Conservation (phyloP, 768 basidiomycete species). For the Hericium alpestre region DNA sequence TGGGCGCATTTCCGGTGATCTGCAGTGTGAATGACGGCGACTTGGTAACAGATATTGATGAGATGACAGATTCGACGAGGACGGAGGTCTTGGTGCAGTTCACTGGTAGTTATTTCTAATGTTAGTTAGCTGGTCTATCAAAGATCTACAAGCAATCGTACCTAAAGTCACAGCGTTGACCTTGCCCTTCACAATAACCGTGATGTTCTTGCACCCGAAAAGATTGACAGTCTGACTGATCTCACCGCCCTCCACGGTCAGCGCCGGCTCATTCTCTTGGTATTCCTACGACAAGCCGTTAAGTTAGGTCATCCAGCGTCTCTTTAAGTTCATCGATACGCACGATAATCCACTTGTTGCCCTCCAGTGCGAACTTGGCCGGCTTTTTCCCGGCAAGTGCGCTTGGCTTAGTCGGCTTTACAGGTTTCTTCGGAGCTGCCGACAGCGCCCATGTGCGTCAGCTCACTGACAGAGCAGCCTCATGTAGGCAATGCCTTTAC, state of each 20-base stretch:
- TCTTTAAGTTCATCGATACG: conserved; percentile 16
- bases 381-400: conserved; percentile 85
- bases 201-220: conserved; percentile 81
- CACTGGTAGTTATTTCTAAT: conserved; percentile 33
- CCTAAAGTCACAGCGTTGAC: conserved; percentile 88
- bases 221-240: conserved; percentile 80
- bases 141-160: conserved; percentile 23
- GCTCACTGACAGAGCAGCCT: neutral
- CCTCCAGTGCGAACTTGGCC: conserved; percentile 78
- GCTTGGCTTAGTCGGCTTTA: conserved; percentile 77
- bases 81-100: conserved; percentile 83
- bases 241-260: conserved; percentile 69
- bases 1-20: conserved; percentile 82
- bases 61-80: conserved; percentile 88
- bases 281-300: conserved; percentile 54
- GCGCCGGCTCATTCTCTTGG: conserved; percentile 66
- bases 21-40: conserved; percentile 92
- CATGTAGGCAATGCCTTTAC: neutral
- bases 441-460: neutral
- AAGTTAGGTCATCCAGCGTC: too few species aligned
- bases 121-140: neutral
- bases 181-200: conserved; percentile 82
- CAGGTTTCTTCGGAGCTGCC: conserved; percentile 45
- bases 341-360: conserved; percentile 90
- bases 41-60: conserved; percentile 76